Percentiles rank a stretch among this genome's conserved stretches.
phyloP scores from a whole-genome alignment of 768 basidiomycete genomes.

The Tulasnella sp. region DNA sequence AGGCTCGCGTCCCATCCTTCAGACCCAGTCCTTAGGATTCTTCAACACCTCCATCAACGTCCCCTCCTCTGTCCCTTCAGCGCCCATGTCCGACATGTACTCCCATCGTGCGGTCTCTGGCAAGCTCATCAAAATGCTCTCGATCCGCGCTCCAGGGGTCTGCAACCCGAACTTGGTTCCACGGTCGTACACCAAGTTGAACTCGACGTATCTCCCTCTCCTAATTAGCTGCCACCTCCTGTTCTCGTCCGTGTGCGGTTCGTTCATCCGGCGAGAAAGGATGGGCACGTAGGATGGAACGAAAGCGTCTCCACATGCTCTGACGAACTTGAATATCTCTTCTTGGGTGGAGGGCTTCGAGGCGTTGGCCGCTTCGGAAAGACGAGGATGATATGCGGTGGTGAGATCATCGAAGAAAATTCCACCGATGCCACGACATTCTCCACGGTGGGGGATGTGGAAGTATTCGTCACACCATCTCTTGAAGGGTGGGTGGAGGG shows the following conservation, averaged over 20 bases:
- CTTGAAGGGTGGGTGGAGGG: constrained; percentile 77
- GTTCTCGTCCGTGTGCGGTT: constrained; percentile 50
- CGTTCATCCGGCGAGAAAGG: constrained; percentile 52
- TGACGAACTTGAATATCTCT: constrained; percentile 73
- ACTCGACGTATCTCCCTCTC: constrained; percentile 92
- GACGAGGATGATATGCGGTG: constrained; percentile 58
- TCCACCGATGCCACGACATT: constrained; percentile 87
- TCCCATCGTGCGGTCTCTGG: constrained; percentile 88
- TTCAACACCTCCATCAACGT: constrained; percentile 57
- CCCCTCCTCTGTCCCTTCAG: constrained; percentile 60
- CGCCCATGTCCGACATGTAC: constrained; percentile 74
- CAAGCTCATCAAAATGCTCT: constrained; percentile 86
- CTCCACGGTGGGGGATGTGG: constrained; percentile 79
- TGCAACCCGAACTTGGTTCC: constrained; percentile 84
- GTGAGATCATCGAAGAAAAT: constrained; percentile 95
- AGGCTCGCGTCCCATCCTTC: background rate
- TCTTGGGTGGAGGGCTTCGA: constrained; percentile 50
- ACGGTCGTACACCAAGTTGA: constrained; percentile 81
- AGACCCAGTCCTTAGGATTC: constrained; percentile 63
- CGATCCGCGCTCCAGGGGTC: constrained; percentile 81
- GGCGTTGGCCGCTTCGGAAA: constrained; percentile 38
- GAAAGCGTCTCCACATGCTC: constrained; percentile 71
- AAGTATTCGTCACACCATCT: constrained; percentile 99
- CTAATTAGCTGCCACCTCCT: constrained; percentile 92
- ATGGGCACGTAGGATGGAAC: constrained; percentile 89